A percentile compares a stretch with the other conserved stretches of the same genome.
Evolutionary conservation across 495 filamentous ascomycete species (phyloP).

Genomic region (Rhizodiscina lignyota): DNA sequence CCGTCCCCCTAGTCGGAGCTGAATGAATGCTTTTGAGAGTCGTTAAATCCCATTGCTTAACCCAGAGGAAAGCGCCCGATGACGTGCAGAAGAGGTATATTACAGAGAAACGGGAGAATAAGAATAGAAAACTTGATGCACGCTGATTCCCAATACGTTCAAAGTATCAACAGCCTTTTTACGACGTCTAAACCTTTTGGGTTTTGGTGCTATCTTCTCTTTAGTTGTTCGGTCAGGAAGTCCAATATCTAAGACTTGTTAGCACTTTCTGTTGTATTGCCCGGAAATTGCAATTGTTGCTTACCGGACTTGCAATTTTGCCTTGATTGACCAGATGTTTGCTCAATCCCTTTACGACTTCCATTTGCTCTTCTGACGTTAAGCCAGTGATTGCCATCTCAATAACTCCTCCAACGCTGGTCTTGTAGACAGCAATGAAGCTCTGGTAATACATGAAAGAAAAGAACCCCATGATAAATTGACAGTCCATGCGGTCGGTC

Average conservation of each 20-base stretch:
- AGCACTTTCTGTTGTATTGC: not conserved
- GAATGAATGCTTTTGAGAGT: no score
- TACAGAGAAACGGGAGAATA: no score
- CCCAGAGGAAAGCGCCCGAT: no score
- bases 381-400: slow-evolving; percentile 78
- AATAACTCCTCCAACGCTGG: slow-evolving; percentile 68
- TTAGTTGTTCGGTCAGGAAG: slow-evolving; percentile 1
- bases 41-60: no score
- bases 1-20: no score
- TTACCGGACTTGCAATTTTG: slow-evolving; percentile 42
- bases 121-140: no score
- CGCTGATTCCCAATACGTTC: no score
- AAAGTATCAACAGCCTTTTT: no score
- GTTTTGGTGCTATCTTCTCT: no score
- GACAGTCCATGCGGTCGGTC: slow-evolving; percentile 98
- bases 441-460: slow-evolving; percentile 96
- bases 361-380: slow-evolving; percentile 68
- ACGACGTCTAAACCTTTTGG: no score
- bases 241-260: not conserved
- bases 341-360: slow-evolving; percentile 66
- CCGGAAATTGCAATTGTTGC: slow-evolving; percentile 5
- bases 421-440: slow-evolving; percentile 79
- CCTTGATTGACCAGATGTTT: slow-evolving; percentile 84
- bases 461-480: slow-evolving; percentile 99
- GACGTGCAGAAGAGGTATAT: no score